Conservation (phyloP, 2,329 filamentous ascomycete genomes). For the Metarhizium sp. region DNA sequence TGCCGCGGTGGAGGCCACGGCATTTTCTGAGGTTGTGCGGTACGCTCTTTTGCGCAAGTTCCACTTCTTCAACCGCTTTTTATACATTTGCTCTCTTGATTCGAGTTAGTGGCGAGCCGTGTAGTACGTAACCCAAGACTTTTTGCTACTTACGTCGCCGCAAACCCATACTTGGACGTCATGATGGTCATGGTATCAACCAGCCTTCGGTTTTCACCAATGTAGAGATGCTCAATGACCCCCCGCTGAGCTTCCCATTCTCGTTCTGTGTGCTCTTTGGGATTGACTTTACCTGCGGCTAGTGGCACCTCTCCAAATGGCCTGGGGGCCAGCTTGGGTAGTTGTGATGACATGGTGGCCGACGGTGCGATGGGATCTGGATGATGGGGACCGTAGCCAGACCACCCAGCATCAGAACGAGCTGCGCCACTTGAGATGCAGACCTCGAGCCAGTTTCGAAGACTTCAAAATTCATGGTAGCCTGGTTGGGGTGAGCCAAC, state of each 20-base stretch:
- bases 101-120: neutral
- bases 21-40: constrained; percentile 13
- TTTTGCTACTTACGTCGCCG: constrained; percentile 23
- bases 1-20: constrained; percentile 4
- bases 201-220: constrained; percentile 25
- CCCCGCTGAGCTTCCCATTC: constrained; percentile 24
- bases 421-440: neutral
- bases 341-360: constrained; percentile 11
- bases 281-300: constrained; percentile 14
- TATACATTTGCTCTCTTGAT: constrained; percentile 29
- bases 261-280: constrained; percentile 25
- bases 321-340: constrained; percentile 25
- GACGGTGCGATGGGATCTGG: neutral
- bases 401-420: neutral
- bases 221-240: constrained; percentile 24
- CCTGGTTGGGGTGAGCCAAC: neutral
- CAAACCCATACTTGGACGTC: constrained; percentile 23
- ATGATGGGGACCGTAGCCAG: neutral
- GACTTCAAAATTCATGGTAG: constrained; percentile 3
- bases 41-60: constrained; percentile 26
- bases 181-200: constrained; percentile 27
- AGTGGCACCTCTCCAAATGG: constrained; percentile 18
- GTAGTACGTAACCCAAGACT: neutral
- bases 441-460: neutral
- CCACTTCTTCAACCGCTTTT: constrained; percentile 29